Conservation (phyloP, 1,139 yeast genomes). For the Pichia sp. region DNA sequence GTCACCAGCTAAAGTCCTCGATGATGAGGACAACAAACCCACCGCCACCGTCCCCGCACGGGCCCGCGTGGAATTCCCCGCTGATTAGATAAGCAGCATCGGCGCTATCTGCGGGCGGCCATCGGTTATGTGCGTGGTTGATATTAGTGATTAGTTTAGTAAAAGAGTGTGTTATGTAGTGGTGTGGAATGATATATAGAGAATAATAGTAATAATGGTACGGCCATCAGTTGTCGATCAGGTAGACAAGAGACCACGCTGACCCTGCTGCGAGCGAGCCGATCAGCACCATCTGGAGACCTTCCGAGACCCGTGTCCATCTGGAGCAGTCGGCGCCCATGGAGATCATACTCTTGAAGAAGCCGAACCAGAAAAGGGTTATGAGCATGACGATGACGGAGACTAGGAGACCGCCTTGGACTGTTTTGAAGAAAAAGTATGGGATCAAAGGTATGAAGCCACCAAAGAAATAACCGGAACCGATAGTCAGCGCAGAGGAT, state of each 20-base stretch:
- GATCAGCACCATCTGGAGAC: slow-evolving; percentile 85
- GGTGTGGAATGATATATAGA: too few species aligned
- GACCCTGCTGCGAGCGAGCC: slow-evolving; percentile 98
- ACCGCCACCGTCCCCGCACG: too few species aligned
- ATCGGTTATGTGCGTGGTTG: too few species aligned
- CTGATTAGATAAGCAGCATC: too few species aligned
- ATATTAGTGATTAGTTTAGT: too few species aligned
- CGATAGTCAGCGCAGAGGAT: slow-evolving; percentile 75
- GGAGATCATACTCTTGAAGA: slow-evolving; percentile 77
- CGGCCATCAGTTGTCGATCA: slow-evolving; percentile 50
- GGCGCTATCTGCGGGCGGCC: too few species aligned
- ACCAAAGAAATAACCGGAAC: slow-evolving; percentile 71
- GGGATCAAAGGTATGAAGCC: slow-evolving; percentile 82
- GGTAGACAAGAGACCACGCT: slow-evolving; percentile 89
- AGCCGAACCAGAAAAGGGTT: slow-evolving; percentile 87
- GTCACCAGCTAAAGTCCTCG: too few species aligned
- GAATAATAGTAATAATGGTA: too few species aligned
- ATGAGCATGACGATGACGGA: slow-evolving; percentile 82
- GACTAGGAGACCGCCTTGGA: slow-evolving; percentile 69
- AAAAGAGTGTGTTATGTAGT: too few species aligned
- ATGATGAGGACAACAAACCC: too few species aligned
- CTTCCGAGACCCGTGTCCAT: slow-evolving; percentile 66
- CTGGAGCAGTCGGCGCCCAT: slow-evolving; percentile 74
- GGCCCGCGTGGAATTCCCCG: too few species aligned
- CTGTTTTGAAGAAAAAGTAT: slow-evolving; percentile 71